phyloP scores from a whole-genome alignment of 2,329 filamentous ascomycete genomes.

The Colletotrichum liriopes region DNA sequence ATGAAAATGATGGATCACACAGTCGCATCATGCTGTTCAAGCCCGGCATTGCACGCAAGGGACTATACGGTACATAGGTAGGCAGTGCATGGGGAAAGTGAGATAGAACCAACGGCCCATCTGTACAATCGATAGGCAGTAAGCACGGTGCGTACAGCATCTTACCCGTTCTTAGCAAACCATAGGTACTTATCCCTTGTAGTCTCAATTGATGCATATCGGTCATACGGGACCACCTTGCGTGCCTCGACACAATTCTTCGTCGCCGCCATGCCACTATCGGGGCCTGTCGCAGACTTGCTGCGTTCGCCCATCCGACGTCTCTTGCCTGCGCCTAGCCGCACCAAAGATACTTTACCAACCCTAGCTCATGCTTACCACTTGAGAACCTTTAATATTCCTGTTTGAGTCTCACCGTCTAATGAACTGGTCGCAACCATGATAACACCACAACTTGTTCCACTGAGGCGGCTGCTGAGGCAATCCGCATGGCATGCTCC shows the following conservation, averaged over 20 bases:
- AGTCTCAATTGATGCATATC: conserved; percentile 12
- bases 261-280: background rate
- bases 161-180: background rate
- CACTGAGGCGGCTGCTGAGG: conserved; percentile 7
- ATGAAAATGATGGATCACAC: background rate
- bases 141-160: too few relatives aligned
- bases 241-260: too few relatives aligned
- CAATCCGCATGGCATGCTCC: background rate
- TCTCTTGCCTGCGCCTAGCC: background rate
- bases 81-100: background rate
- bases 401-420: background rate
- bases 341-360: background rate
- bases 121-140: too few relatives aligned
- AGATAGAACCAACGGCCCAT: too few relatives aligned
- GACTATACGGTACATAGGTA: background rate
- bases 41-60: background rate
- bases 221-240: background rate
- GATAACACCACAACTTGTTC: conserved; percentile 8
- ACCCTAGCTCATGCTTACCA: background rate
- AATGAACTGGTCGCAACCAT: conserved; percentile 5
- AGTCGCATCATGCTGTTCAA: too few relatives aligned
- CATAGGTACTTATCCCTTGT: background rate
- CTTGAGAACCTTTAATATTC: background rate
- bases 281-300: background rate
- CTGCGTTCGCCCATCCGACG: background rate